A percentile compares a stretch with the other conserved stretches of the same genome.
phyloP scores from a whole-genome alignment of 1,284 basidiomycete species.

The Fomes fomentarius region DNA sequence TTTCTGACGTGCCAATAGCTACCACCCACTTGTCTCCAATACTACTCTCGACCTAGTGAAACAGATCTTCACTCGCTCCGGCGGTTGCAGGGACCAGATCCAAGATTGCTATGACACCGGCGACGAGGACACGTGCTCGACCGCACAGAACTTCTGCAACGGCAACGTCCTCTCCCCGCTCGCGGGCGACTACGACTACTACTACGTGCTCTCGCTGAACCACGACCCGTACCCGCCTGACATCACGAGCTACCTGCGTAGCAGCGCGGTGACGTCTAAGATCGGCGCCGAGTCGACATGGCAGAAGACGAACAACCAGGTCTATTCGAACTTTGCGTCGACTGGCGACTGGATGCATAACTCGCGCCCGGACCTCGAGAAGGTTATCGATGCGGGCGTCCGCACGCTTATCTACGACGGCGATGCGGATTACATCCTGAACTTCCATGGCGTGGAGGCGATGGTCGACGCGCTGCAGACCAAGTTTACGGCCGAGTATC shows the following conservation, averaged over 20 bases:
- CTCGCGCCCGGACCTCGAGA: conserved; percentile 53
- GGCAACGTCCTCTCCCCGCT: conserved; percentile 51
- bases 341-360: conserved; percentile 68
- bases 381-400: conserved; percentile 60
- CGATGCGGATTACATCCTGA: conserved; percentile 54
- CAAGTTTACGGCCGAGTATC: conserved; percentile 33
- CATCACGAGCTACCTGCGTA: conserved; percentile 44
- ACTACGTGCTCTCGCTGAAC: conserved; percentile 44
- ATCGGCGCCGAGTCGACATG: conserved; percentile 53
- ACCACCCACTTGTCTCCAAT: neutral
- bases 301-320: conserved; percentile 41
- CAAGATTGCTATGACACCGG: conserved; percentile 12
- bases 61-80: neutral
- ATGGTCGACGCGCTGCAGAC: conserved; percentile 44
- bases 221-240: conserved; percentile 57
- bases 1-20: neutral
- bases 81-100: neutral
- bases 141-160: neutral
- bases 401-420: neutral
- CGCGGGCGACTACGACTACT: conserved; percentile 39
- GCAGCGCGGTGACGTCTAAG: conserved; percentile 33
- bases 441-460: conserved; percentile 62
- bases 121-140: too few species aligned
- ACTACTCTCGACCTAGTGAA: conserved; percentile 4
- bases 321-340: conserved; percentile 43